Base-by-base conservation (phyloP, 2,329 filamentous ascomycete species). In the Parasarocladium wereldwijsianum region DNA sequence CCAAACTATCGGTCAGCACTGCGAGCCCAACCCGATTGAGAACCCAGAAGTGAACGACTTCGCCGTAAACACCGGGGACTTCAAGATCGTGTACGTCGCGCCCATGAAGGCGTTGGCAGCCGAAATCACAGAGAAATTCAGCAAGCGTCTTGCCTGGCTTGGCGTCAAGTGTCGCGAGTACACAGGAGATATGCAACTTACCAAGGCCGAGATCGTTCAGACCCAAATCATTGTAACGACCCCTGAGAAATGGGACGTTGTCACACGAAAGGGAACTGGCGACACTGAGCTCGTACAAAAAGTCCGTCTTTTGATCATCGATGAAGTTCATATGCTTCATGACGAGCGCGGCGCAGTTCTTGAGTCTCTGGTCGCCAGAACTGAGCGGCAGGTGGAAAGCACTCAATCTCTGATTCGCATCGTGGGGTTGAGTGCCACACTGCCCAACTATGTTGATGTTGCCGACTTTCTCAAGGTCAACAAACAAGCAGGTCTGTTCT, bases 281-380 rank as follows among this genome's bases (percentile, higher is more conserved):
- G 90, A 98, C 48, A 96, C 90, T 0, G 90, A 96, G 49, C 69
- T 98, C 3, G 92, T 98, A 10, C 90, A 98, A 45, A 98, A 98
- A 50, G 90, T 98, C 15, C 75, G 87, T 8, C 64, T 98, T 2
- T 67, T 98, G 36, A 96, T 98, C 44, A 96, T 98, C 38, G 90
- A 98, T 52, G 90, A 98, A 57, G 90, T 98, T 1, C 90, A 98
- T 49, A 98, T 98, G 92, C 76, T 98, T 43, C 92, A 98, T 45
- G 90, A 98, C 50, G 90, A 96, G 52, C 76, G 90, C 50, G 90
- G 90, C 46, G 85, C 92, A 9, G 92, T 98, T 1, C 67, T 99
- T 17, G 90, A 99, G 49, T 94, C 87, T 5, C 64, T 99, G 14
- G 92, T 98, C 11, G 90, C 90, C 8, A 73, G 90, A 43, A 99